Evolutionary conservation across 2,329 filamentous ascomycete genomes (phyloP).

Genomic region (Cladosporium sp.): DNA sequence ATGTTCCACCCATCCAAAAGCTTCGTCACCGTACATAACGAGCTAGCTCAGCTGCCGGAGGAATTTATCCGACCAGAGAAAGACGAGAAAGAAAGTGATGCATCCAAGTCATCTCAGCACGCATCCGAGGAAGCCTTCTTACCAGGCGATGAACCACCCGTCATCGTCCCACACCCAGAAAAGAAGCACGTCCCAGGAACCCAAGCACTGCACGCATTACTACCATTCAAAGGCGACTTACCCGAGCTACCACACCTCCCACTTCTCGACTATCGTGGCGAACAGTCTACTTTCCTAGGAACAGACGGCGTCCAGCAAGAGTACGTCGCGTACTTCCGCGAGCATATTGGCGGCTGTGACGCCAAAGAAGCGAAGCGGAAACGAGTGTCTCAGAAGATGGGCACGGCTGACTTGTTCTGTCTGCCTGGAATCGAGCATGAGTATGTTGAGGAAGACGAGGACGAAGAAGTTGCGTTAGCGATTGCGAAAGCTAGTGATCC

Average conservation of each 20-base stretch:
- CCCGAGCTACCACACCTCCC: slow-evolving; percentile 51
- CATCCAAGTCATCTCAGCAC: slow-evolving; percentile 17
- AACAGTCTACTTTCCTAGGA: slow-evolving; percentile 35
- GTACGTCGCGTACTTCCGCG: slow-evolving; percentile 58
- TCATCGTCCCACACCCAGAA: slow-evolving; percentile 34
- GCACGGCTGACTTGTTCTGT: slow-evolving; percentile 64
- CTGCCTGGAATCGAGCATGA: slow-evolving; percentile 29
- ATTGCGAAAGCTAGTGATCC: slow-evolving; percentile 11
- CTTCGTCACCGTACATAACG: slow-evolving; percentile 72
- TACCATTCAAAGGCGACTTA: slow-evolving; percentile 47
- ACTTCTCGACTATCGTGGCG: slow-evolving; percentile 62
- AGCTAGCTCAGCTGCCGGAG: slow-evolving; percentile 69
- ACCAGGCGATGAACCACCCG: slow-evolving; percentile 23
- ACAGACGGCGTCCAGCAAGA: slow-evolving; percentile 44
- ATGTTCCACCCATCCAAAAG: slow-evolving; percentile 68
- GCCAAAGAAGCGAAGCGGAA: slow-evolving; percentile 32
- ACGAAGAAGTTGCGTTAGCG: slow-evolving; percentile 9
- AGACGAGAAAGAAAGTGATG: slow-evolving; percentile 4
- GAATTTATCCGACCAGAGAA: slow-evolving; percentile 43
- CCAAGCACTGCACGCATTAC: slow-evolving; percentile 40
- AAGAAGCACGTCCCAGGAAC: slow-evolving; percentile 49
- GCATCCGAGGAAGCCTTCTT: slow-evolving; percentile 34
- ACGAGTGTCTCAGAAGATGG: slow-evolving; percentile 28
- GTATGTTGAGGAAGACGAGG: slow-evolving; percentile 19
- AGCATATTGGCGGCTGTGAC: slow-evolving; percentile 63